Percentiles rank a stretch among this genome's conserved stretches.
Conservation (phyloP, 1,284 basidiomycete species). For the Ganoderma sp. region DNA sequence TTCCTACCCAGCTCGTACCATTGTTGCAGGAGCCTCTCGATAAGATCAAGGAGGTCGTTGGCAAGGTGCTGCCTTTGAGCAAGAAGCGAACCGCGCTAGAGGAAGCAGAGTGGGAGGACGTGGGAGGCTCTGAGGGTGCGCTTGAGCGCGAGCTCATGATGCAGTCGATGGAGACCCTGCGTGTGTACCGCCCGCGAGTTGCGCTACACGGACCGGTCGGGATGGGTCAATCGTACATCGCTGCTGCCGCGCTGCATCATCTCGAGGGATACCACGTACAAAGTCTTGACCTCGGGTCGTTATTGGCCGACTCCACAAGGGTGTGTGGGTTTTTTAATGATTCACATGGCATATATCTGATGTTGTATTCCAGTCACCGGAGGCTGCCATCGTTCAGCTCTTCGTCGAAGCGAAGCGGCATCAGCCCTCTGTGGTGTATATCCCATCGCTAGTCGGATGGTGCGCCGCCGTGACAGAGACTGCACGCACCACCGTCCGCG, state of each 20-base stretch:
- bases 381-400: constrained; percentile 94
- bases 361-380: constrained; percentile 66
- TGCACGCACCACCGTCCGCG: constrained; percentile 83
- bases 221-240: constrained; percentile 92
- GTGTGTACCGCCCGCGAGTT: constrained; percentile 91
- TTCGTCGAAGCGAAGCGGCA: constrained; percentile 98
- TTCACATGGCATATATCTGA: not conserved
- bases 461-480: constrained; percentile 85
- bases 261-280: constrained; percentile 97
- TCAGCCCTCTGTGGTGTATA: constrained; percentile 95
- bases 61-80: constrained; percentile 71
- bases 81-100: constrained; percentile 86
- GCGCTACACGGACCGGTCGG: constrained; percentile 83
- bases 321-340: constrained; percentile 58
- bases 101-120: constrained; percentile 90
- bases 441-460: constrained; percentile 91
- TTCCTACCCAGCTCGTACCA: constrained; percentile 88
- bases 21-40: constrained; percentile 76
- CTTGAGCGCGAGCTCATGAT: constrained; percentile 85
- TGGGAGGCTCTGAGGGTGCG: constrained; percentile 70
- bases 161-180: constrained; percentile 90
- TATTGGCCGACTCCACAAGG: constrained; percentile 90
- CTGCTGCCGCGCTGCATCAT: constrained; percentile 90
- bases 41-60: constrained; percentile 72
- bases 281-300: constrained; percentile 87